Evolutionary conservation across 306 rosid species (phyloP), one percentile per base, ranked within the genome.

Genomic region (Delonix regia): DNA sequence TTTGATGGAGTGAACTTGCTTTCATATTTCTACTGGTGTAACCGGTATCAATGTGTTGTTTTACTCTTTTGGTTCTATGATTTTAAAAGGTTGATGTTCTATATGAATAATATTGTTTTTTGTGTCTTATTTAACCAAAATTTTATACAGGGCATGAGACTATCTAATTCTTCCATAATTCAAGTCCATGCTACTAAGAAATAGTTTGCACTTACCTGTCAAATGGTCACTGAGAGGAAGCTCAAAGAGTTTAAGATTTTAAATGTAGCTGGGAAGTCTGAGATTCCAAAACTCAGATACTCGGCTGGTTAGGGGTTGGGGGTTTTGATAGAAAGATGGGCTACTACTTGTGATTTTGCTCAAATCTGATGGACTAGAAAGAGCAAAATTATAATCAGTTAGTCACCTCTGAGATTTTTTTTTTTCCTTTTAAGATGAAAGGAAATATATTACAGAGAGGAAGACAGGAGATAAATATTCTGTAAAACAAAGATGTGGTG

Each of bases 1-100:
- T 74, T 68, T 75, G 78, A 68, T 75, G 28, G 67, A 63, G 59
- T 70, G 21, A 55, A 73, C 38, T 48, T 48, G 41, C 63, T 85
- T 76, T 45, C 10, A 61, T 28, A 47, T 57, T 63, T 36, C 47
- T 30, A 28, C 44, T 28, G 24, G 44, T 62, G 44, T 48, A 49
- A 49, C 18, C 30, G 19, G 45, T 47, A 62, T 39, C 61, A 27
- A 70, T 48, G 11, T 70, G n/a, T 47, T 53, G 22, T 48, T 42
- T 66, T 51, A 49, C 65, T 51, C 59, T 42, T 28, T 62, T 1
- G 45, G 0, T 39, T n/a, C n/a, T 22, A 24, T 62, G 48, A 2
- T 69, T 63, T 71, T 44, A 10, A 42, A 52, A 44, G 25, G 21
- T 38, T 47, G 4, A 30, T 19, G 6, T 76, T 33, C 12, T n/a